Base-by-base conservation (phyloP, 2,329 filamentous ascomycete species). In the Fusarium sp. region DNA sequence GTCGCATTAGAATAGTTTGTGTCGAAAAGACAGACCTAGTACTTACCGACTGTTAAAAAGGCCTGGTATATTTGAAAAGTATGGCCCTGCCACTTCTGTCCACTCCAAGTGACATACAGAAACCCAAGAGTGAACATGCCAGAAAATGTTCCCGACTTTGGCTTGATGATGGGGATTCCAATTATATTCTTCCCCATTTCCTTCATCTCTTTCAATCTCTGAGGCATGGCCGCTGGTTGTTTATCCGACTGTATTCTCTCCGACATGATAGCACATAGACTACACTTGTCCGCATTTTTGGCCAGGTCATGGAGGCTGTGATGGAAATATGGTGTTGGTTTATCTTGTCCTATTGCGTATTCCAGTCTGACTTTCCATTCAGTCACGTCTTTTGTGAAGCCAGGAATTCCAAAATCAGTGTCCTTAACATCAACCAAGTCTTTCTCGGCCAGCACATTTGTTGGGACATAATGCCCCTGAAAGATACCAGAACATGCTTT, bases 211-310 rank as follows among this genome's bases (percentile, higher is more conserved):
- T 25, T 37, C 37, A 73, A 15, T 4, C 23, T 60, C 37, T 23
- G 7, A 16, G 47, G 47, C 1, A 25, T 28, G n/a, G 38, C 50
- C 4, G 32, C 23, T 32, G 23, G 21, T 15, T 66, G 38, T 21
- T 49, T 23, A 5, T 74, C 71, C 10, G 33, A 32, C 42, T 46
- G 46, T 30, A 68, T 30, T 19, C 46, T 42, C n/a, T 72, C 49
- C 50, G 58, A 74, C n/a, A 73, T 74, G 30, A 53, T 71, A 19
- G 67, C 67, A 28, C 71, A 74, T 35, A 74, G 57, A 16, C 63
- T 72, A n/a, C 71, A 73, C 7, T n/a, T 57, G 15, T 53, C 37
- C 18, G 49, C 47, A 25, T 64, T 68, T 23, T 59, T 43, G 30
- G 30, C 46, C 23, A 73, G 30, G 19, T 46, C 54, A 19, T 59